These are phyloP conservation scores for Lyophyllum semitale DNA, from an alignment of 768 basidiomycete genomes.

Conservation along the genomic window DNA sequence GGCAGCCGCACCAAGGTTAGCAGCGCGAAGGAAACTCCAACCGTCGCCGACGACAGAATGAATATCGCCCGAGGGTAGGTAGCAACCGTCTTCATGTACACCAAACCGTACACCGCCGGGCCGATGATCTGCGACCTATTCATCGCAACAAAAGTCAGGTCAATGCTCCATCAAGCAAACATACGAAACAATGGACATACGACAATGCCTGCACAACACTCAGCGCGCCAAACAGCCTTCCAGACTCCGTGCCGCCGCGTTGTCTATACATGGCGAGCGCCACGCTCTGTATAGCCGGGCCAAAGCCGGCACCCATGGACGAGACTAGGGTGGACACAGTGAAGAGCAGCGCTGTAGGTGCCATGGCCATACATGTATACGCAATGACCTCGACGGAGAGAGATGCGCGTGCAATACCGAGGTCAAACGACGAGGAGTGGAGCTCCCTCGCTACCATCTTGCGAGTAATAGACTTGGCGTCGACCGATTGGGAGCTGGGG, in stretches of 20 bases:
- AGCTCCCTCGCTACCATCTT: constrained; percentile 26
- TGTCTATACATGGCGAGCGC: constrained; percentile 65
- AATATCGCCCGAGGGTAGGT: constrained; percentile 72
- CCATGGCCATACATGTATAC: constrained; percentile 51
- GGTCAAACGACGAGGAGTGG: constrained; percentile 62
- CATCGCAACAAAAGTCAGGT: background rate
- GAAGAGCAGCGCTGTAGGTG: constrained; percentile 51
- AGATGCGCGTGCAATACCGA: constrained; percentile 66
- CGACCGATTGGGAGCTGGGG: background rate
- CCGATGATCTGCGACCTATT: constrained; percentile 67
- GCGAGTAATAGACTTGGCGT: no score
- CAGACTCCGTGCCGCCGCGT: constrained; percentile 62
- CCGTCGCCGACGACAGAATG: constrained; percentile 46
- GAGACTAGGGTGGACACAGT: constrained; percentile 48
- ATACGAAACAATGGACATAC: no score
- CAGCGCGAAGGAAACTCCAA: constrained; percentile 43
- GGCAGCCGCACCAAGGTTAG: constrained; percentile 49
- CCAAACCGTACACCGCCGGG: constrained; percentile 70
- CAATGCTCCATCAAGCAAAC: background rate
- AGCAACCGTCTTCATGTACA: constrained; percentile 72
- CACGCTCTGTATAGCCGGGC: constrained; percentile 70
- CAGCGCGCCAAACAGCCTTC: constrained; percentile 78
- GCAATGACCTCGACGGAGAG: constrained; percentile 54
- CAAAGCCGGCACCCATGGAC: constrained; percentile 63
- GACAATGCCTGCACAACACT: constrained; percentile 73